Conservation (phyloP, 2,329 filamentous ascomycete species). For the Exophiala xenobiotica region DNA sequence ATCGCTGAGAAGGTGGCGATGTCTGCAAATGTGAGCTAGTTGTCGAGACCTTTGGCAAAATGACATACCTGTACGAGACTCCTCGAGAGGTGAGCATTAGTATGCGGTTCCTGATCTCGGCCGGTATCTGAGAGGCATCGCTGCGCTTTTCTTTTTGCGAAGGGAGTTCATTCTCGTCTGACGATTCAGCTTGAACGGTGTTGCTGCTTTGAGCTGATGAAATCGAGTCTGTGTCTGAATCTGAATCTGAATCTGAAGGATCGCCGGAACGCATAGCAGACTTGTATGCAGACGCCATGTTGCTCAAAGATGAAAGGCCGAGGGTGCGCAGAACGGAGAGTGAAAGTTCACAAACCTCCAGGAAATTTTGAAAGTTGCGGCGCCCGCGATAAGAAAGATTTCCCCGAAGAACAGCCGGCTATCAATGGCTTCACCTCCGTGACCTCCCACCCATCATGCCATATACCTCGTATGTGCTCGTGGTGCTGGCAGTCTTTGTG, state of each 20-base stretch:
- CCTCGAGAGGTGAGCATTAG: conserved; percentile 90
- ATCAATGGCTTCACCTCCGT: not conserved
- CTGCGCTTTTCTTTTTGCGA: conserved; percentile 55
- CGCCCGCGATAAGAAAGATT: not conserved
- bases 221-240: conserved; percentile 28
- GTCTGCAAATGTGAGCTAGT: conserved; percentile 53
- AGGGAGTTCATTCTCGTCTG: conserved; percentile 48
- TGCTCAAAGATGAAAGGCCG: not conserved
- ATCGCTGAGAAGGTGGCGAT: conserved; percentile 90
- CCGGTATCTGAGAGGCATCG: conserved; percentile 19
- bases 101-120: conserved; percentile 58
- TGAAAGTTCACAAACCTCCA: not conserved
- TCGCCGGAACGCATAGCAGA: conserved; percentile 39
- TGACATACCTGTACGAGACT: conserved; percentile 74
- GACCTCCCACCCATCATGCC: no score
- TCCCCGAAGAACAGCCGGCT: not conserved
- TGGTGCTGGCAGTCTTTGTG: no score
- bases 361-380: conserved; percentile 13
- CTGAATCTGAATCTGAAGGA: conserved; percentile 28
- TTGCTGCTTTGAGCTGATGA: conserved; percentile 36
- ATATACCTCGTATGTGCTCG: no score
- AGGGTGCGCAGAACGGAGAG: no score
- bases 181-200: conserved; percentile 36
- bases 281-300: conserved; percentile 60
- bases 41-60: not conserved